Evolutionary conservation across 2,329 filamentous ascomycete genomes (phyloP).

Genomic region (Xylaria sp.): DNA sequence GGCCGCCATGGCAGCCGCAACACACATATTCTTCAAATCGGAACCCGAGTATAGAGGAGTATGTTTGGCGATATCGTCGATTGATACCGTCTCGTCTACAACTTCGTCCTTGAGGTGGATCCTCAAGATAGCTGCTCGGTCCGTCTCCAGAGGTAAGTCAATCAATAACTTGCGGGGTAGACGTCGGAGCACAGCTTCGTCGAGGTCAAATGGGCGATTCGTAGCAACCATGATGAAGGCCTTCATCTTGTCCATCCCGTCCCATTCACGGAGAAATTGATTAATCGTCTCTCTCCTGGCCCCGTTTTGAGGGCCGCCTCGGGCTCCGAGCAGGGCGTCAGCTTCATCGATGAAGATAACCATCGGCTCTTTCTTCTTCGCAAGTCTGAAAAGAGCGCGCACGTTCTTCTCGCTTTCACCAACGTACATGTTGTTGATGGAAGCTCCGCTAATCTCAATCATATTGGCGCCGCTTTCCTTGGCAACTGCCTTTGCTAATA

Average conservation of each 20-base stretch:
- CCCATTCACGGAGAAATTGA: constrained; percentile 96
- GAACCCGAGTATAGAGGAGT: constrained; percentile 85
- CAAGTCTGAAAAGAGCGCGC: constrained; percentile 87
- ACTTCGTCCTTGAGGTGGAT: constrained; percentile 77
- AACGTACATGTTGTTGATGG: constrained; percentile 96
- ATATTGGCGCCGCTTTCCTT: constrained; percentile 74
- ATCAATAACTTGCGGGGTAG: constrained; percentile 78
- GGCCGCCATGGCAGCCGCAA: constrained; percentile 81
- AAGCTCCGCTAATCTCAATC: constrained; percentile 90
- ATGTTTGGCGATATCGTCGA: constrained; percentile 69
- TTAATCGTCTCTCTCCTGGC: constrained; percentile 92
- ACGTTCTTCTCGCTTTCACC: constrained; percentile 98
- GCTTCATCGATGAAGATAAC: constrained; percentile 98
- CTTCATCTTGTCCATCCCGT: constrained; percentile 82
- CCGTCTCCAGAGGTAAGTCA: constrained; percentile 74
- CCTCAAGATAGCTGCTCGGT: constrained; percentile 73
- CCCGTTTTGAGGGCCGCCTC: constrained; percentile 72
- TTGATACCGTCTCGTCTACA: constrained; percentile 67
- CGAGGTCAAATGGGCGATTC: constrained; percentile 93
- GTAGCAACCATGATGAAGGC: constrained; percentile 99
- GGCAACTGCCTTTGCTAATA: constrained; percentile 74
- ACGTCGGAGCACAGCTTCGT: constrained; percentile 84
- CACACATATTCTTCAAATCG: constrained; percentile 84
- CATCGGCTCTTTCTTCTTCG: constrained; percentile 89
- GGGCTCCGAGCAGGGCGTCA: constrained; percentile 87